Evolutionary conservation across 768 basidiomycete species (phyloP).

Genomic region (Naematelia aurantialba): DNA sequence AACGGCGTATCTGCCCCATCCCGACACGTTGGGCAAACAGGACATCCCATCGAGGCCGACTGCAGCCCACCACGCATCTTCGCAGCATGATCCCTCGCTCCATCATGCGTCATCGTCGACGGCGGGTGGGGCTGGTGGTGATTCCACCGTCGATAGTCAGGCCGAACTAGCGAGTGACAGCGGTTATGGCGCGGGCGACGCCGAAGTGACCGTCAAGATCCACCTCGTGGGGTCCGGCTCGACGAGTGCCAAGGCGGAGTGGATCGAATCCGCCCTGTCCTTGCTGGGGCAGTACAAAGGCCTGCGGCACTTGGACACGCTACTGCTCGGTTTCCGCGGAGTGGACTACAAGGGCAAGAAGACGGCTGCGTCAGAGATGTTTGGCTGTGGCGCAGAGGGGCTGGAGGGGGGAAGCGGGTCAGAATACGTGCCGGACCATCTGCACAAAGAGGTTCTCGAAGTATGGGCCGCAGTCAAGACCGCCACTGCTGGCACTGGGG

Average conservation of each 20-base stretch:
- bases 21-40: conserved; percentile 34
- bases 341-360: conserved; percentile 45
- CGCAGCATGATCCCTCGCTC: background rate
- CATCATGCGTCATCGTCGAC: background rate
- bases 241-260: conserved; percentile 3
- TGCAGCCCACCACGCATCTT: background rate
- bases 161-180: background rate
- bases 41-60: conserved; percentile 20
- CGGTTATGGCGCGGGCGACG: conserved; percentile 9
- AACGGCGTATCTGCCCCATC: conserved; percentile 30
- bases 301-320: conserved; percentile 30
- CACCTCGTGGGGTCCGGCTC: conserved; percentile 22
- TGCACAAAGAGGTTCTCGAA: conserved; percentile 22
- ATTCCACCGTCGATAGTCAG: background rate
- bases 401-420: conserved; percentile 17
- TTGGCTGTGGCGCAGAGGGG: conserved; percentile 41
- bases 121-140: background rate
- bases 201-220: conserved; percentile 38
- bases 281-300: conserved; percentile 25
- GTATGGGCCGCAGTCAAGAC: conserved; percentile 24
- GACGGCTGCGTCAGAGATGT: conserved; percentile 30
- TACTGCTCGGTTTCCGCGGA: conserved; percentile 45
- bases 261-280: conserved; percentile 21
- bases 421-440: conserved; percentile 15
- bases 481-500: background rate